phyloP scores from a whole-genome alignment of 2,329 filamentous ascomycete species.

The Clarireedia sp. region DNA sequence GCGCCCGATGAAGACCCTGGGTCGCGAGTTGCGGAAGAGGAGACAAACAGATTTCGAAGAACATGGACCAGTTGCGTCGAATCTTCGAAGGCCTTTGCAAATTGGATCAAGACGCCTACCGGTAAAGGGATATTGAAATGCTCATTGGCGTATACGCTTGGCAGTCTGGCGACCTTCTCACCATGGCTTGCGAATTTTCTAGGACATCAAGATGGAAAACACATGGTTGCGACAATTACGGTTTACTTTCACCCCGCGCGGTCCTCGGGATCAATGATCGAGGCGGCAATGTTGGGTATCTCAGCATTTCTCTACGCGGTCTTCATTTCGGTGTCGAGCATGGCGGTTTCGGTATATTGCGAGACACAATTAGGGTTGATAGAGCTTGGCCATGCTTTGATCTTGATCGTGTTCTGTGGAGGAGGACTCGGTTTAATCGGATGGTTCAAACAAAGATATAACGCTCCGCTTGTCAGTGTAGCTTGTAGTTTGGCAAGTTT shows the following conservation, averaged over 20 bases:
- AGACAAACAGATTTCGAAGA: slow-evolving; percentile 27
- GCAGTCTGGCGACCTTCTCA: slow-evolving; percentile 79
- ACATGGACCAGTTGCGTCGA: slow-evolving; percentile 31
- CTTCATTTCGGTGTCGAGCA: slow-evolving; percentile 70
- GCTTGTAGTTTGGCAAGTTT: slow-evolving; percentile 80
- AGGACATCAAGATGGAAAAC: slow-evolving; percentile 82
- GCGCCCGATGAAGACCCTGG: slow-evolving; percentile 7
- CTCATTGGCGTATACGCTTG: slow-evolving; percentile 80
- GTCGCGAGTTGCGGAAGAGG: slow-evolving; percentile 1
- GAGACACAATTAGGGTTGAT: slow-evolving; percentile 58
- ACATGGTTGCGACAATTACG: slow-evolving; percentile 86
- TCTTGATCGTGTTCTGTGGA: slow-evolving; percentile 77
- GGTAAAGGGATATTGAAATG: slow-evolving; percentile 83
- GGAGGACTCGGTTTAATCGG: slow-evolving; percentile 81
- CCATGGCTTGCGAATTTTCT: slow-evolving; percentile 63
- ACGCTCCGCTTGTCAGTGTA: slow-evolving; percentile 73
- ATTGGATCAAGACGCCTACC: slow-evolving; percentile 61
- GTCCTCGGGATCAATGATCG: slow-evolving; percentile 80
- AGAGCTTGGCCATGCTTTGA: slow-evolving; percentile 66
- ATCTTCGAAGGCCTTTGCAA: slow-evolving; percentile 36
- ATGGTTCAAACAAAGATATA: slow-evolving; percentile 75
- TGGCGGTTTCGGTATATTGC: slow-evolving; percentile 80
- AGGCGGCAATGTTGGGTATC: slow-evolving; percentile 69
- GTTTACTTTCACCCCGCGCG: slow-evolving; percentile 92
- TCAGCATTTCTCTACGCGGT: slow-evolving; percentile 73